Base-by-base conservation (phyloP, 768 basidiomycete species). In the Stropharia rugosoannulata region DNA sequence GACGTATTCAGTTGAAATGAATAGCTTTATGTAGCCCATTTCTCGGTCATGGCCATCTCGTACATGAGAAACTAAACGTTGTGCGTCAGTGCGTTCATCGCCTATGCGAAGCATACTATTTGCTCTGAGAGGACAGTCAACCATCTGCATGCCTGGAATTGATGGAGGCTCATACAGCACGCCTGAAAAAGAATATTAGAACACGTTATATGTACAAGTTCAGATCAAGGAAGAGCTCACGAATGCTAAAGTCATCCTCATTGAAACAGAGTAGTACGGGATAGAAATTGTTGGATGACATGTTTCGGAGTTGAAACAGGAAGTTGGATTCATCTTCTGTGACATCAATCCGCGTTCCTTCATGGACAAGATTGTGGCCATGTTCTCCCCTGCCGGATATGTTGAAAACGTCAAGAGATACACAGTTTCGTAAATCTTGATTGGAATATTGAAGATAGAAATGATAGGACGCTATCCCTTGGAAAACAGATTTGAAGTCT, bases 261-360 rank as follows among this genome's bases (percentile, higher is more conserved):
- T 64, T 59, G 40, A 64, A 61, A 40, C 58, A 64, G 49, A 64
- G 62, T 29, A 64, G 42, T 5, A 57, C 50, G 2, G 63, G 58
- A 50, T 64, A 64, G 2, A 64, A 54, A 35, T 56, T 18, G 35
- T 42, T 12, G 32, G 37, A 3, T 10, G 27, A 54, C 10, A 56
- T 35, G 39, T 64, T 64, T 38, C 19, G 7, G 16, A 64, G 56
- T 15, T 55, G 54, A 39, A 64, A 35, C 13, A 58, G 41, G 36
- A 56, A 56, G 29, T 29, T 37, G 10, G 45, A 35, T 9, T 27
- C 42, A 25, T 41, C 48, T 22, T 25, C 25, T 6, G 29, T 40
- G 8, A 60, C 3, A 36, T 54, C 25, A 39, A 54, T 54, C 2
- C 55, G 38, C 32, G n/a, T 25, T n/a, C 16, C 49, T 9, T 12